Evolutionary conservation across 495 filamentous ascomycete species (phyloP), one percentile per base, ranked within the genome.

Genomic region (Immersiella caudata): DNA sequence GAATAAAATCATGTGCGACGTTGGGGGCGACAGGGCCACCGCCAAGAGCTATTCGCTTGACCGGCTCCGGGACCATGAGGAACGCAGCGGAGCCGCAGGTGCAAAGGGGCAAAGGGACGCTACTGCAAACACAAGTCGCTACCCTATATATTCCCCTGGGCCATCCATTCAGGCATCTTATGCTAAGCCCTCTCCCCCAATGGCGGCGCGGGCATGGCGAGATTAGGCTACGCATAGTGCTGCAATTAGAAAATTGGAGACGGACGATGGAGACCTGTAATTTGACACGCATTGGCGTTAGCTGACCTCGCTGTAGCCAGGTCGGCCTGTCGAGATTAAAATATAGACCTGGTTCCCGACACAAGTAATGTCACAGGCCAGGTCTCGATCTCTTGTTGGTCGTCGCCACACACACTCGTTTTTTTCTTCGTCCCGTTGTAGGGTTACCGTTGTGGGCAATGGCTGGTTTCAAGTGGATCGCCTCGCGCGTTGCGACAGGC

Each of bases 381-480:
- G 21, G 20, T 26, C 29, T 33, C 20, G 24, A 14, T 22, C 52
- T 55, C 52, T n/a, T 55, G 52, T 55, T 14, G 52, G 12, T 55
- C 20, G 20, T 1, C 4, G 21, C 52, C n/a, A 24, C 52, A 4
- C 52, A 26, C 20, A 22, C 24, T 26, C 24, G 24, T 55, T 55
- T 22, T 55, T 26, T 26, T 55, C 3, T 55, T 46, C 11, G 9
- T 46, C 11, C 52, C 16, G 40, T 46, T 63, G 20, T 52, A 12
- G 20, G 36, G 18, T n/a, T n/a, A n/a, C n/a, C 61, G 1, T 22
- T 62, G 25, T 40, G 40, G 26, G 33, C 21, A 18, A 67, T 67
- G 65, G 57, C 57, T n/a, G 26, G 14, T 20, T 58, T 67, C 57
- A 63, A 64, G 60, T 54, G 58, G 57, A 62, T 67, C 27, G 20